Conservation (phyloP, 2,329 filamentous ascomycete genomes). For the Pseudocercospora fijiensis region DNA sequence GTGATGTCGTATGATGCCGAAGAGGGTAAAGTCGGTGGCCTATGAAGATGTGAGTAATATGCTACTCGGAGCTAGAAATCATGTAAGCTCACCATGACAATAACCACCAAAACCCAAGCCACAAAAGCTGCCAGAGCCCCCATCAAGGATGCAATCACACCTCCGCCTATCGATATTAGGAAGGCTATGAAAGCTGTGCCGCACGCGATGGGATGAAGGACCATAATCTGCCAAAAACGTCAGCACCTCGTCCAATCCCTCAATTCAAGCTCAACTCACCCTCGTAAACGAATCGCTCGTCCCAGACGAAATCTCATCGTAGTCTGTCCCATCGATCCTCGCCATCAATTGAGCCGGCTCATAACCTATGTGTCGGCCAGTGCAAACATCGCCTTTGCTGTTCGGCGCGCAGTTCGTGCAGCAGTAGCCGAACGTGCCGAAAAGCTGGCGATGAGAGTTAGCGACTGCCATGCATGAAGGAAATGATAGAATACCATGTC, state of each 20-base stretch:
- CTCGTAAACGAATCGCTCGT: conserved; percentile 35
- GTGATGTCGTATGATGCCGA: conserved; percentile 54
- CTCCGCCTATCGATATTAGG: conserved; percentile 54
- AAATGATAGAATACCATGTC: conserved; percentile 36
- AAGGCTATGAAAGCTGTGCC: conserved; percentile 61
- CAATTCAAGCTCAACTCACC: not conserved
- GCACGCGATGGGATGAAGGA: conserved; percentile 62
- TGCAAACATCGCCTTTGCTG: conserved; percentile 47
- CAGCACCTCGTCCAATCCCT: not conserved
- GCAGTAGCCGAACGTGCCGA: conserved; percentile 64
- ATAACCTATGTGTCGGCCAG: conserved; percentile 55
- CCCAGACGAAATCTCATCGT: conserved; percentile 46
- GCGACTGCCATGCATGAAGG: not conserved
- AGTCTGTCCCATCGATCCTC: conserved; percentile 41
- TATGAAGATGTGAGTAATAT: not conserved
- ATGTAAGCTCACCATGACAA: conserved; percentile 42
- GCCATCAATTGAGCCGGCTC: conserved; percentile 51
- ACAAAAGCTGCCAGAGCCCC: conserved; percentile 53
- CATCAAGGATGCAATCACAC: conserved; percentile 53
- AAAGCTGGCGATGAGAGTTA: conserved; percentile 32
- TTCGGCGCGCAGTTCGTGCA: conserved; percentile 32
- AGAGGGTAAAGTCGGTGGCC: conserved; percentile 58
- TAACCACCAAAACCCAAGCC: conserved; percentile 51
- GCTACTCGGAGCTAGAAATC: not conserved
- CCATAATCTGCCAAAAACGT: conserved; percentile 47